Evolutionary conservation across 2,329 filamentous ascomycete species (phyloP).

Genomic region (Annulohypoxylon truncatum): DNA sequence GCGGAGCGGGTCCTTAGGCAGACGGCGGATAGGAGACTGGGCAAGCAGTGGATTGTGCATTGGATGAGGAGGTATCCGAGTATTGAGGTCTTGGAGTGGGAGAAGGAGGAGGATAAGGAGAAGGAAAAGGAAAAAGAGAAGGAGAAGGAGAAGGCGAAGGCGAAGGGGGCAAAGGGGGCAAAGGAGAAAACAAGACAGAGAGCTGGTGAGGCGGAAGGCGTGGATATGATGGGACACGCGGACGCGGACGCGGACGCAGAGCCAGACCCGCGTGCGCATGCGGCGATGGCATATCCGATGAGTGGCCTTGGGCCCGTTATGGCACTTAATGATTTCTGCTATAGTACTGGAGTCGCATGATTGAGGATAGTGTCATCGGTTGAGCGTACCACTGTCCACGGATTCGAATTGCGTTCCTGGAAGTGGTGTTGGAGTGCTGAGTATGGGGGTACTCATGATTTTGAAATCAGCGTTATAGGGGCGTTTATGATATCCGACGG

Average conservation of each 20-base stretch:
- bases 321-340: conserved; percentile 4
- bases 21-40: conserved; percentile 34
- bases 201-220: not conserved
- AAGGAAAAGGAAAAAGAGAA: conserved; percentile 34
- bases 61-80: conserved; percentile 44
- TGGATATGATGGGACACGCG: not conserved
- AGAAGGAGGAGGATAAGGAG: conserved; percentile 16
- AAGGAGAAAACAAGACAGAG: not conserved
- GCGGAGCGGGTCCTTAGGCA: conserved; percentile 42
- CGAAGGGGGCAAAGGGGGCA: not conserved
- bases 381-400: not conserved
- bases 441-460: not conserved
- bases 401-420: no score
- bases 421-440: not conserved
- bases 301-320: conserved; percentile 15
- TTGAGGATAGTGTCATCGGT: not conserved
- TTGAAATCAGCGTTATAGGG: not conserved
- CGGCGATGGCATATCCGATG: conserved; percentile 2
- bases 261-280: no score
- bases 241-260: not conserved
- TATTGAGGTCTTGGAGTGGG: conserved; percentile 41
- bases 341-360: not conserved
- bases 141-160: conserved; percentile 17
- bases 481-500: not conserved
- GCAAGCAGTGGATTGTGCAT: conserved; percentile 47